Percentiles rank a stretch among this genome's conserved stretches.
These are phyloP conservation scores for Acanthamoeba divionensis DNA, from an alignment of 208 protist genomes.

Conservation along the genomic window DNA sequence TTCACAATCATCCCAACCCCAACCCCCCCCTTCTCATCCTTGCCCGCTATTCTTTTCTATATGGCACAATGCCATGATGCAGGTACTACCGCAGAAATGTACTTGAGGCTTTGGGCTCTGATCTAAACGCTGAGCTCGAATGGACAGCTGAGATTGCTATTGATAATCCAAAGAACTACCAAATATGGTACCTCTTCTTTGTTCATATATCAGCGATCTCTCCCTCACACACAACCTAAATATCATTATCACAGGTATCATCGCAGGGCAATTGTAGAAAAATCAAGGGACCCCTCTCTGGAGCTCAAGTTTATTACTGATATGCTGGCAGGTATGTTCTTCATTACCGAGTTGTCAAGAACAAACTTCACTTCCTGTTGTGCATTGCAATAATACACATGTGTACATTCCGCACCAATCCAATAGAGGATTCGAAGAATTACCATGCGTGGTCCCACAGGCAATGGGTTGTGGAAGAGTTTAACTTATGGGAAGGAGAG, in stretches of 20 bases:
- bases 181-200: constrained; percentile 68
- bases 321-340: constrained; percentile 56
- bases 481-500: constrained; percentile 68
- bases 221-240: background rate
- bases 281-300: constrained; percentile 43
- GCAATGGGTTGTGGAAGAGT: constrained; percentile 76
- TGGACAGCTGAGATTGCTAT: constrained; percentile 61
- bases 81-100: constrained; percentile 76
- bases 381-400: background rate
- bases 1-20: background rate
- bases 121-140: constrained; percentile 74
- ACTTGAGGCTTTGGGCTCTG: constrained; percentile 63
- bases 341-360: background rate
- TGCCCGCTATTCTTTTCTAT: background rate
- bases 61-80: background rate
- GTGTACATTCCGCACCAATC: background rate
- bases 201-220: background rate
- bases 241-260: constrained; percentile 74
- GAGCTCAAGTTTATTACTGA: constrained; percentile 77
- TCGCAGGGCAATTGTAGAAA: constrained; percentile 71
- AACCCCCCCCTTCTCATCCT: background rate
- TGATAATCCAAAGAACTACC: constrained; percentile 85
- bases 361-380: background rate
- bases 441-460: constrained; percentile 90
- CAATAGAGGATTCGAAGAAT: constrained; percentile 85